Conservation (phyloP, 2,329 filamentous ascomycete genomes). For the Pseudocercospora eumusae region DNA sequence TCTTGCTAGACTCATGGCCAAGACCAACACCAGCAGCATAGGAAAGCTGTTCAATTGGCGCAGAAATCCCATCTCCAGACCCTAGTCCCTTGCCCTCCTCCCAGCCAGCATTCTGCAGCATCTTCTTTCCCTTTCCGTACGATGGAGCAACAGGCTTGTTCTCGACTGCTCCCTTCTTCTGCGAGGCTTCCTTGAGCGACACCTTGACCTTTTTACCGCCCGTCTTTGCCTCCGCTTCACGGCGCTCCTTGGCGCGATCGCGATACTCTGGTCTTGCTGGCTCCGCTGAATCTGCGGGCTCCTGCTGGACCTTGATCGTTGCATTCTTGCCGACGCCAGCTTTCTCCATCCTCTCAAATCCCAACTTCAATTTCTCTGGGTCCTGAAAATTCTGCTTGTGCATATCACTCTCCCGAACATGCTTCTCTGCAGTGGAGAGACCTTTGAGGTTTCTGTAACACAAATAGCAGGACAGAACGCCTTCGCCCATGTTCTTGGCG, state of each 20-base stretch:
- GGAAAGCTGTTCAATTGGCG: conserved; percentile 64
- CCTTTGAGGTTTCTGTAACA: conserved; percentile 28
- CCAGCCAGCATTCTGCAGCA: conserved; percentile 75
- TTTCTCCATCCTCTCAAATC: conserved; percentile 27
- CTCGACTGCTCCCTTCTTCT: conserved; percentile 18
- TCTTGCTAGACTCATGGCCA: conserved; percentile 67
- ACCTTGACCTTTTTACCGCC: conserved; percentile 26
- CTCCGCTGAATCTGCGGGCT: background rate
- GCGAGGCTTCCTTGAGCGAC: conserved; percentile 31
- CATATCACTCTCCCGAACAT: conserved; percentile 60
- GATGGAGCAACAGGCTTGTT: conserved; percentile 38
- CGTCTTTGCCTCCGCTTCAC: conserved; percentile 60
- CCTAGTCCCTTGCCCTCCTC: conserved; percentile 65
- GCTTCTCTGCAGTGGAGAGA: conserved; percentile 50
- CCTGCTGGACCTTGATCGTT: conserved; percentile 28
- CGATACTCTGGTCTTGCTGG: conserved; percentile 50
- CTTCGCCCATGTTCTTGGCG: conserved; percentile 16
- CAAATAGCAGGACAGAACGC: conserved; percentile 31
- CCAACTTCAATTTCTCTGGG: conserved; percentile 46
- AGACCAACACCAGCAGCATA: conserved; percentile 70
- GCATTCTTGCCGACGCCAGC: conserved; percentile 18
- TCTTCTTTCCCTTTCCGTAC: conserved; percentile 34
- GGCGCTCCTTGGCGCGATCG: conserved; percentile 68
- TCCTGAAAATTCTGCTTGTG: conserved; percentile 59
- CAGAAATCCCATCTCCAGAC: conserved; percentile 60